Evolutionary conservation across 768 basidiomycete species (phyloP), one percentile per base, ranked within the genome.

Genomic region (Russula emetica): DNA sequence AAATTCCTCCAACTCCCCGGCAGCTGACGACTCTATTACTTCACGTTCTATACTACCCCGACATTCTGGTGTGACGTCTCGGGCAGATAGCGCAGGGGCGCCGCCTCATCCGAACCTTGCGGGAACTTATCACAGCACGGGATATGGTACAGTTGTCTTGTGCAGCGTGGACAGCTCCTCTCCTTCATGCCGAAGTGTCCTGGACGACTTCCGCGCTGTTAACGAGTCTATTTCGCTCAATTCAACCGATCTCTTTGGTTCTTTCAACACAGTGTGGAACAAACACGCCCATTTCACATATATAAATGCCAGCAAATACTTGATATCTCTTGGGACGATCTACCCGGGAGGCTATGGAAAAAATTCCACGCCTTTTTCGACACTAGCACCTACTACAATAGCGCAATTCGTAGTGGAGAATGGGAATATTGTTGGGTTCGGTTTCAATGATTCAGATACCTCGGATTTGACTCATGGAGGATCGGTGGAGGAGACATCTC

Each of bases 331-430:
- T 26, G 61, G 49, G 22, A 50, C 36, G 13, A 28, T 60, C 24
- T 67, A 66, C 42, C 66, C 58, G 22, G 24, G 36, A 18, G 66
- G 66, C 7, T 67, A 60, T 13, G 63, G 58, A 11, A 58, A 40
- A n/a, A 65, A 67, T 26, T 9, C 58, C 2, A 67, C 63, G 5
- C 32, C 58, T 3, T 67, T 60, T 50, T 38, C 57, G 18, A 45
- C 30, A 28, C 22, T 56, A 20, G 24, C 2, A 3, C 6, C 55
- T 26, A 6, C 1, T 36, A 38, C 5, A 13, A 3, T 6, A 1
- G 61, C 14, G 9, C 40, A 51, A 5, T 66, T 66, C 24, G 42
- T 47, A 3, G 49, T 63, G 32, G 61, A 57, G 20, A 55, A 57
- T 20, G 49, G 32, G 49, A 16, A 9, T 0, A 26, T 57, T 34